Base-by-base conservation (phyloP, 805 yeast species). In the Candida arabinofermentans region DNA sequence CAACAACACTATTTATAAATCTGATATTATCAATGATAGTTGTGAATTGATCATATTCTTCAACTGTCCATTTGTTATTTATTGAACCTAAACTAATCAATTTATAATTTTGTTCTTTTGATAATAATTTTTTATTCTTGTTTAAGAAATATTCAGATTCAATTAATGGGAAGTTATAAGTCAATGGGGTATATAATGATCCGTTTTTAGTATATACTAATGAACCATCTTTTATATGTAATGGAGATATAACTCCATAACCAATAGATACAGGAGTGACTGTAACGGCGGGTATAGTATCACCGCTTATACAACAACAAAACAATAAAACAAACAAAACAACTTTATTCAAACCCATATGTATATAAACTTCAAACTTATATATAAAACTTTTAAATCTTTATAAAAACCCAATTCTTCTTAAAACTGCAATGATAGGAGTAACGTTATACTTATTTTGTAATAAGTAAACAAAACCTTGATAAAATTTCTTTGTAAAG, bases 1-100 rank as follows among this genome's bases (percentile, higher is more conserved):
- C 97, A 51, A 90, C 69, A n/a, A 86, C 73, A 64, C 86, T 87
- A 26, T 78, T 58, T 67, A 83, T 84, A 53, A 72, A 69, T 41
- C 78, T 74, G 62, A 87, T 73, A 43, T 75, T 67, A 63, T 89
- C 96, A 38, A 89, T 78, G 18, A 87, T 91, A 18, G 73, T 66
- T 37, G 83, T 80, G 69, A 88, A 90, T 54, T 95, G 75, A 47
- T 75, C 67, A 64, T 74, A 83, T 40, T 83, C 5, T 36, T 46
- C 69, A 42, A 48, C 67, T 32, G 51, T 49, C 60, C 60, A 57
- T 4, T 29, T n/a, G 10, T 38, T 26, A 16, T 42, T 30, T 13
- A 51, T 32, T 5, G 41, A 16, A 1, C 53, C 55, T 18, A 53
- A 37, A n/a, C 33, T 27, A n/a, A 51, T 27, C 29, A 50, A 23